Conservation (phyloP, 2,329 filamentous ascomycete genomes). For the Massarina eburnea region DNA sequence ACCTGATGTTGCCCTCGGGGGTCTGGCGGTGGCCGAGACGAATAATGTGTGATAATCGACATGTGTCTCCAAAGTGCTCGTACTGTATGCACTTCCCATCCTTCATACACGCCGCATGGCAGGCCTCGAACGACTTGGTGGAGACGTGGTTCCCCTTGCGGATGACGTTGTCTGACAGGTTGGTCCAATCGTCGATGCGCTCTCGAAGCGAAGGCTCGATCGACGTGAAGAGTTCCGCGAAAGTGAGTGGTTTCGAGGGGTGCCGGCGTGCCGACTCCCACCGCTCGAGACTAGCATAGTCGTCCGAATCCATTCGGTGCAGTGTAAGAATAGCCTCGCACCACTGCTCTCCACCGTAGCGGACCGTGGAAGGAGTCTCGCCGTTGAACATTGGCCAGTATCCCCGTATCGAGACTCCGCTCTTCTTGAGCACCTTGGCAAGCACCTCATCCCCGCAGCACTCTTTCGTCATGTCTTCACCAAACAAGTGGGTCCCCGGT, state of each 20-base stretch:
- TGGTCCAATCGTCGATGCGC: conserved; percentile 35
- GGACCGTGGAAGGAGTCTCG: conserved; percentile 42
- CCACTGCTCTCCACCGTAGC: conserved; percentile 46
- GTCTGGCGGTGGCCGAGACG: conserved; percentile 31
- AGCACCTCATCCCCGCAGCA: conserved; percentile 45
- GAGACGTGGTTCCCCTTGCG: conserved; percentile 20
- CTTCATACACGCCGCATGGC: conserved; percentile 29
- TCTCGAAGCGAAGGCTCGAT: conserved; percentile 30
- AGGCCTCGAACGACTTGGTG: conserved; percentile 30
- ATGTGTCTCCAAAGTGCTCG: conserved; percentile 31
- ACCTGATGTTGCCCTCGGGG: conserved; percentile 21
- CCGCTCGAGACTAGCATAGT: conserved; percentile 26
- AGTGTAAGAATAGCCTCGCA: conserved; percentile 47
- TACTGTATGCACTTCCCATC: conserved; percentile 37
- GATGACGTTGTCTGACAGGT: conserved; percentile 32
- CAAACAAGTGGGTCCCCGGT: conserved; percentile 39
- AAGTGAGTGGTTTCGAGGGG: conserved; percentile 31
- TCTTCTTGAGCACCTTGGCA: conserved; percentile 40
- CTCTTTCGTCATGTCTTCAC: conserved; percentile 33
- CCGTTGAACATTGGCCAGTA: conserved; percentile 52
- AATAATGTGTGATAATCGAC: conserved; percentile 29
- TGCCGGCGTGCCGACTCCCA: conserved; percentile 30
- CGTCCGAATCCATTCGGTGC: conserved; percentile 36
- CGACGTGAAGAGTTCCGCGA: conserved; percentile 36
- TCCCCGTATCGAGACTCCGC: conserved; percentile 37